Evolutionary conservation across 441 rosid species (phyloP).

Genomic region (Croton laevigatus): DNA sequence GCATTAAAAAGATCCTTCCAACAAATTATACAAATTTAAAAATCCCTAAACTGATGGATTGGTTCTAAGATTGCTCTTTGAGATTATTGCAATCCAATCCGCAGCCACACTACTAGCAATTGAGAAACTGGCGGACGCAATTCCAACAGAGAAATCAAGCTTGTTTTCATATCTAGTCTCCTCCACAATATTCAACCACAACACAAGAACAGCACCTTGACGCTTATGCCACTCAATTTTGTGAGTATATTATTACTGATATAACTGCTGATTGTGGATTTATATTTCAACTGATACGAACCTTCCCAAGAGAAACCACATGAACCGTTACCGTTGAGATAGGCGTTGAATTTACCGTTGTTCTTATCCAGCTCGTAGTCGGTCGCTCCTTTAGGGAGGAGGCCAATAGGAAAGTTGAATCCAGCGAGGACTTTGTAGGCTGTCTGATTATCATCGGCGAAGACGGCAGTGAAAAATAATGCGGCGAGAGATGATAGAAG

Average conservation of each 20-base stretch:
- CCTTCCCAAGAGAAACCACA: slow-evolving; percentile 81
- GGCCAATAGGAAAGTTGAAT: slow-evolving; percentile 70
- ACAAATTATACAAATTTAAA: not conserved
- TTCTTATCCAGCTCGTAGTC: slow-evolving; percentile 57
- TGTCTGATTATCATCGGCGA: slow-evolving; percentile 29
- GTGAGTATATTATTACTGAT: slow-evolving; percentile 52
- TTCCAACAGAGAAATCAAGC: slow-evolving; percentile 80
- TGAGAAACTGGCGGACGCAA: slow-evolving; percentile 72
- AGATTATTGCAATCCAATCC: slow-evolving; percentile 58
- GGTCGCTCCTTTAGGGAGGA: slow-evolving; percentile 62
- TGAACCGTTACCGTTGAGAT: slow-evolving; percentile 49
- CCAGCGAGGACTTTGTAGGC: slow-evolving; percentile 57
- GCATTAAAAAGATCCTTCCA: not conserved
- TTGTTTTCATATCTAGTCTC: slow-evolving; percentile 56
- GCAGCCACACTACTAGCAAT: slow-evolving; percentile 81
- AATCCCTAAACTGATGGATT: slow-evolving; percentile 41
- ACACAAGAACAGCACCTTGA: slow-evolving; percentile 71
- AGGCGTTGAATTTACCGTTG: slow-evolving; percentile 60
- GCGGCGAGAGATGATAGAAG: slow-evolving; percentile 22
- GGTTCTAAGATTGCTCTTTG: slow-evolving; percentile 34
- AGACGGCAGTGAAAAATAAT: slow-evolving; percentile 5
- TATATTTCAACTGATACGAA: slow-evolving; percentile 71
- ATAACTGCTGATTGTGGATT: slow-evolving; percentile 58
- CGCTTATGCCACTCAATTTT: slow-evolving; percentile 62
- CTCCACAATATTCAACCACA: slow-evolving; percentile 86